Evolutionary conservation across 2,329 filamentous ascomycete genomes (phyloP), one percentile per base, ranked within the genome.

Genomic region (Ceratocystis colombiana): DNA sequence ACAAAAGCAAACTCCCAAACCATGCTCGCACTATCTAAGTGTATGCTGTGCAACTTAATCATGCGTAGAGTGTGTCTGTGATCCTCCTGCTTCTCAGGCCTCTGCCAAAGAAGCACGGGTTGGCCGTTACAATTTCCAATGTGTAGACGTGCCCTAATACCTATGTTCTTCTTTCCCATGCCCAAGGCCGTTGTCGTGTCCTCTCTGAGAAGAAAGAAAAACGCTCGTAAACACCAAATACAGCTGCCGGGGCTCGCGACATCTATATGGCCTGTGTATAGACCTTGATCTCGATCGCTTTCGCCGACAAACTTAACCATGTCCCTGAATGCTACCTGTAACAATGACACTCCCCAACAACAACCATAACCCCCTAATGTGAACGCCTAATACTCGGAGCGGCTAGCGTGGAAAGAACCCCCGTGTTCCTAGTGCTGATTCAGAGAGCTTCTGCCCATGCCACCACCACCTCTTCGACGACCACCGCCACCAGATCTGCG

Each of bases 361-460:
- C 46, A 50, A 64, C 37, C 45, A 55, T 37, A 50, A 41, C 25
- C 22, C 61, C 50, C 61, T 61, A 25, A 46, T 15, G 61, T 45
- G n/a, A 59, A 33, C 48, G 48, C 50, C 61, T 67, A 67, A 61
- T 67, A 67, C 41, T 59, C 41, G 44, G 62, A 33, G 63, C 62
- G 66, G 46, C 66, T 20, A 55, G 66, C 46, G 61, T 61, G 59
- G 66, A 65, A 67, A 48, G 57, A 53, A 61, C 55, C 66, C 57
- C 57, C 37, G 62, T 62, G 61, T 65, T 50, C 66, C 66, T 67
- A 67, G 62, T 62, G 61, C 62, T 65, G 62, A 62, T 59, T 59
- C 25, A 65, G 37, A 65, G 64, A 28, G 50, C 33, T 59, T 59
- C 53, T 65, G 17, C 33, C 37, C 50, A 59, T 61, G 28, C 64